A percentile compares a stretch with the other conserved stretches of the same genome.
phyloP scores from a whole-genome alignment of 352 stramenopile species.

The Phytophthora ohioensis region DNA sequence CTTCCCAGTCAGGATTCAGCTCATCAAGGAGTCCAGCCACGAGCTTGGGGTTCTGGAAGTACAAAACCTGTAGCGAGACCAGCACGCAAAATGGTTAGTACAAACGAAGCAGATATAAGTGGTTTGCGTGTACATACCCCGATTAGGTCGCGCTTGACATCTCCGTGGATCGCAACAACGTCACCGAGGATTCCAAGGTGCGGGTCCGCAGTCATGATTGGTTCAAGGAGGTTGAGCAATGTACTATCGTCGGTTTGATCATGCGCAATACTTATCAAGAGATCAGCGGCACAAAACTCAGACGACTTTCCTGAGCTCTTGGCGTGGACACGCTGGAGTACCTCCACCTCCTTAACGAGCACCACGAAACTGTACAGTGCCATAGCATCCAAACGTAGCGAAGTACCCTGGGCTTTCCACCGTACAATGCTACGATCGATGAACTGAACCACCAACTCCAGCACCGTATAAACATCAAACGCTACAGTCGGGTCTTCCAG shows the following conservation, averaged over 20 bases:
- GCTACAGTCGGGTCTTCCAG: conserved; percentile 31
- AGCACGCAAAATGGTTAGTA: conserved; percentile 14
- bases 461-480: conserved; percentile 36
- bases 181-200: conserved; percentile 43
- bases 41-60: conserved; percentile 66
- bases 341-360: conserved; percentile 55
- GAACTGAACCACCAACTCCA: conserved; percentile 44
- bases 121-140: conserved; percentile 43
- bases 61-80: conserved; percentile 50
- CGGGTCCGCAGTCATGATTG: conserved; percentile 49
- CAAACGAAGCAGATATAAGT: not conserved
- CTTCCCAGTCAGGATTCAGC: conserved; percentile 67
- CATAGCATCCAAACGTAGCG: conserved; percentile 50
- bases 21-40: conserved; percentile 55
- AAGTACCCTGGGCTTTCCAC: conserved; percentile 37
- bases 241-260: conserved; percentile 37
- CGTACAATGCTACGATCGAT: conserved; percentile 27
- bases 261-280: conserved; percentile 40
- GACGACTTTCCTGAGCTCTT: not conserved
- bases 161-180: conserved; percentile 35
- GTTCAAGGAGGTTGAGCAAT: conserved; percentile 56
- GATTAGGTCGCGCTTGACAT: conserved; percentile 56
- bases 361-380: conserved; percentile 51
- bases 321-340: conserved; percentile 40
- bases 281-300: not conserved